Percentiles rank a stretch among this genome's conserved stretches.
phyloP scores from a whole-genome alignment of 2,329 filamentous ascomycete species.

The Arthroderma uncinatum region DNA sequence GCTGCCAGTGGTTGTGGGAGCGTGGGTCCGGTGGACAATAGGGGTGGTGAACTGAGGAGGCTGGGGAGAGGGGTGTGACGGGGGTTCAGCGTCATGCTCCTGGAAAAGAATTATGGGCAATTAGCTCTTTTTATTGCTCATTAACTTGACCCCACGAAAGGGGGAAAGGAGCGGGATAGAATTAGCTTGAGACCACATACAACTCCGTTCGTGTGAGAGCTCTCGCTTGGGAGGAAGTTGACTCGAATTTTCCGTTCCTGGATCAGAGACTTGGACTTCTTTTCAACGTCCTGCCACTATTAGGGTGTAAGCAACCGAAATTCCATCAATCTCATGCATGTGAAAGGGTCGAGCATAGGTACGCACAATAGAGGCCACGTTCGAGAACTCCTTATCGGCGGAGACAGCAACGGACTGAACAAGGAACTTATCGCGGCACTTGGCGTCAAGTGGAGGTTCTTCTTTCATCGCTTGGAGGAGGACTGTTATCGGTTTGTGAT shows the following conservation, averaged over 20 bases:
- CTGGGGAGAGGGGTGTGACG: conserved; percentile 47
- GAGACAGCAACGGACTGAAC: conserved; percentile 83
- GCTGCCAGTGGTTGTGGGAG: conserved; percentile 24
- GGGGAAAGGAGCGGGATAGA: conserved; percentile 12
- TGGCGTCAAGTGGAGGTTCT: conserved; percentile 72
- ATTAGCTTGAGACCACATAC: conserved; percentile 4
- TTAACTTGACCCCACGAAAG: conserved; percentile 11
- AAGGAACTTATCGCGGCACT: conserved; percentile 95
- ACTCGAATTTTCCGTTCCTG: conserved; percentile 96
- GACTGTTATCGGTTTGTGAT: conserved; percentile 44
- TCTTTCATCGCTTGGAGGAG: conserved; percentile 97
- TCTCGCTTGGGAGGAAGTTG: conserved; percentile 60
- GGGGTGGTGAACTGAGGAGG: conserved; percentile 37
- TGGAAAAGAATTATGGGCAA: not conserved
- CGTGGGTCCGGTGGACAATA: conserved; percentile 35
- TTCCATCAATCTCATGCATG: conserved; percentile 1
- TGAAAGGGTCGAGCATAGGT: conserved; percentile 8
- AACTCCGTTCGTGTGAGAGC: conserved; percentile 23
- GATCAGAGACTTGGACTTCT: conserved; percentile 62
- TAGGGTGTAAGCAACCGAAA: conserved; percentile 15
- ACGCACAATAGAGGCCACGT: conserved; percentile 68
- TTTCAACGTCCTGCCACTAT: conserved; percentile 66
- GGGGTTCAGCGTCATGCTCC: conserved; percentile 37
- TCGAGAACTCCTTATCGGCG: conserved; percentile 70
- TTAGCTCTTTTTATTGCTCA: not conserved